Evolutionary conservation across 176 grass and related monocot genomes (phyloP).

Genomic region (Lolium rigidum): DNA sequence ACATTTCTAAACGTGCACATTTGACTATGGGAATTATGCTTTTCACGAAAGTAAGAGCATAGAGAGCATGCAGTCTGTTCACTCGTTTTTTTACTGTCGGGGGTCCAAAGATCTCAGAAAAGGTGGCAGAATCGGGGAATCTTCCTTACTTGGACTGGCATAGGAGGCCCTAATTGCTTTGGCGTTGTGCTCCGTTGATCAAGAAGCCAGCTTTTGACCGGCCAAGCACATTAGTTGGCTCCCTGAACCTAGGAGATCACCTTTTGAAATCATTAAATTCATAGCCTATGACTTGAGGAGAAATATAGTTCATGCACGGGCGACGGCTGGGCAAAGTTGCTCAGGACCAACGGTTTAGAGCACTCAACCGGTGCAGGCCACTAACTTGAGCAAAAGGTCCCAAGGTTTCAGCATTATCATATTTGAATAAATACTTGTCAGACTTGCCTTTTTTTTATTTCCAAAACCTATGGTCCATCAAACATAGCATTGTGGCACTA

Average conservation of each 20-base stretch:
- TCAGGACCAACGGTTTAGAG: constrained; percentile 40
- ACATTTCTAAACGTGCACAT: constrained; percentile 13
- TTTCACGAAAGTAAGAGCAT: neutral
- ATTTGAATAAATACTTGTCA: constrained; percentile 46
- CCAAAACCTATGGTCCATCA: constrained; percentile 36
- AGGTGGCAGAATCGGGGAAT: constrained; percentile 41
- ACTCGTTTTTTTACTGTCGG: neutral
- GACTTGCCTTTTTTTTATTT: constrained; percentile 36
- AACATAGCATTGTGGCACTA: constrained; percentile 26
- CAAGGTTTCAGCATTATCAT: constrained; percentile 8
- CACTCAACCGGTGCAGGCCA: constrained; percentile 28
- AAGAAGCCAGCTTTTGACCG: constrained; percentile 41
- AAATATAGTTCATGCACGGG: constrained; percentile 24
- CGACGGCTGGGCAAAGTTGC: constrained; percentile 14
- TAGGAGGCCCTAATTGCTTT: constrained; percentile 6
- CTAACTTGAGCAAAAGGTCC: constrained; percentile 27
- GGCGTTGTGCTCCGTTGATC: constrained; percentile 38
- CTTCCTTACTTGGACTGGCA: constrained; percentile 14
- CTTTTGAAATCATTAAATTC: constrained; percentile 43
- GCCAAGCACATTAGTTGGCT: constrained; percentile 41
- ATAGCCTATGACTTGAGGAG: constrained; percentile 22
- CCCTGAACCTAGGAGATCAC: constrained; percentile 45
- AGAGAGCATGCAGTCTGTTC: constrained; percentile 23
- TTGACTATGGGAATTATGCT: neutral
- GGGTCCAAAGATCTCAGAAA: constrained; percentile 14